These are phyloP conservation scores for Agastache rugosa DNA, from an alignment of 257 asterid species.

Conservation along the genomic window DNA sequence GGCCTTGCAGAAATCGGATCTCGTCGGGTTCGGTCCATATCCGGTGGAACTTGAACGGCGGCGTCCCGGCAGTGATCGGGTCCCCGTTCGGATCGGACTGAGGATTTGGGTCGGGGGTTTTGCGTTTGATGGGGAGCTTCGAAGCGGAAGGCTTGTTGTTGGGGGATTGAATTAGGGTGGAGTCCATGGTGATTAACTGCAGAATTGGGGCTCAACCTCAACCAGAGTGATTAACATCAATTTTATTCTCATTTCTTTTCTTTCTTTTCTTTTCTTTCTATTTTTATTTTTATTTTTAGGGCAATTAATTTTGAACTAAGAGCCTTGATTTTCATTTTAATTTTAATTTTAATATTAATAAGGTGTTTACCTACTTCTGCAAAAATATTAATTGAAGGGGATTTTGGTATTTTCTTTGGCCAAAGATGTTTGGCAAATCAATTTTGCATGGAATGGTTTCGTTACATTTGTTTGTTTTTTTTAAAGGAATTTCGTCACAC, in stretches of 20 bases:
- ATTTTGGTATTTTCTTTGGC: neutral
- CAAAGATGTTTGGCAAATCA: neutral
- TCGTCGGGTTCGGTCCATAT: conserved; percentile 94
- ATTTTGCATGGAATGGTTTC: too few relatives aligned
- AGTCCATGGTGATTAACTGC: conserved; percentile 59
- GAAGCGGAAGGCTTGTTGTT: conserved; percentile 43
- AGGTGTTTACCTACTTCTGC: neutral
- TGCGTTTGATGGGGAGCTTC: conserved; percentile 89
- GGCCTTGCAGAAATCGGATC: conserved; percentile 77
- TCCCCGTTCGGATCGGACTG: too few relatives aligned
- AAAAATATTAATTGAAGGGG: neutral
- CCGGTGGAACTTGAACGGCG: conserved; percentile 80
- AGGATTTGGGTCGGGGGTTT: conserved; percentile 54
- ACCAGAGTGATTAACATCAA: conserved; percentile 8
- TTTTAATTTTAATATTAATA: too few relatives aligned
- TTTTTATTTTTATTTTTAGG: neutral
- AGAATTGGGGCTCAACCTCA: conserved; percentile 33
- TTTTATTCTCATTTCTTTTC: conserved; percentile 4
- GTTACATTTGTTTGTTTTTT: too few relatives aligned
- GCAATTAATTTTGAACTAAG: neutral
- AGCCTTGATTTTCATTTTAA: too few relatives aligned
- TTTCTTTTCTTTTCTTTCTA: neutral
- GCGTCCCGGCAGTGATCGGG: conserved; percentile 38
- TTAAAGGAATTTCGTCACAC: too few relatives aligned
- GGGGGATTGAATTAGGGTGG: conserved; percentile 49